Percentiles rank a stretch among this genome's conserved stretches.
phyloP scores from a whole-genome alignment of 1,284 basidiomycete species.

The Ganoderma resinaceum region DNA sequence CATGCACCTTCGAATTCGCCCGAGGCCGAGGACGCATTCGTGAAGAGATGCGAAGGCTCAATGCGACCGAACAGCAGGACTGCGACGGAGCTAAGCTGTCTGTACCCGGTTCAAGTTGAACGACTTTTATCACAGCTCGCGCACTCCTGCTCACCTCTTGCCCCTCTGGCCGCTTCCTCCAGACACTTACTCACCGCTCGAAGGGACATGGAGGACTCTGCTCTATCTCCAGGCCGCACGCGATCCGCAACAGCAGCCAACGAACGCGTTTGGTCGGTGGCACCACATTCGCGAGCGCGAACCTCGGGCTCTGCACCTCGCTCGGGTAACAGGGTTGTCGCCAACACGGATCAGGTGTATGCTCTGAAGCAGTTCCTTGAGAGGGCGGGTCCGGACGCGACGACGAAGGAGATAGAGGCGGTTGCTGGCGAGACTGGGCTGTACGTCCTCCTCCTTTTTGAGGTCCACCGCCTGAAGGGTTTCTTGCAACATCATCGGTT shows the following conservation, averaged over 20 bases:
- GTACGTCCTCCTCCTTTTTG: conserved; percentile 20
- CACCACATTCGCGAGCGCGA: neutral
- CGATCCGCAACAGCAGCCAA: conserved; percentile 5
- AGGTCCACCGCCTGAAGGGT: neutral
- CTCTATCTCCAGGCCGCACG: neutral
- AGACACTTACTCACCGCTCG: neutral
- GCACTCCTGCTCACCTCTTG: neutral
- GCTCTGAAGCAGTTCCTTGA: conserved; percentile 25
- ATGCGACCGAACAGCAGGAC: neutral
- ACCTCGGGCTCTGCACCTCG: conserved; percentile 1
- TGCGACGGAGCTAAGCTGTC: neutral
- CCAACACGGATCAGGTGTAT: conserved; percentile 25
- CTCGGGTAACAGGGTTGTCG: conserved; percentile 22
- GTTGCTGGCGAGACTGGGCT: conserved; percentile 31
- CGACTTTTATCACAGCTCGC: neutral
- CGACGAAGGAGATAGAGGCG: conserved; percentile 28
- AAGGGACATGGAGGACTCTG: neutral
- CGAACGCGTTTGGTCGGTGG: neutral
- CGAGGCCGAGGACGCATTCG: neutral
- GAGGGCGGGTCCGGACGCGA: conserved; percentile 20
- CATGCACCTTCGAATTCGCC: neutral
- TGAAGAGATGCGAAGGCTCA: neutral
- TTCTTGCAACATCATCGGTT: neutral
- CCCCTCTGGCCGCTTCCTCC: neutral
- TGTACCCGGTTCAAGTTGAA: neutral